Conservation (phyloP, 768 basidiomycete species). For the Pholiota microspora region DNA sequence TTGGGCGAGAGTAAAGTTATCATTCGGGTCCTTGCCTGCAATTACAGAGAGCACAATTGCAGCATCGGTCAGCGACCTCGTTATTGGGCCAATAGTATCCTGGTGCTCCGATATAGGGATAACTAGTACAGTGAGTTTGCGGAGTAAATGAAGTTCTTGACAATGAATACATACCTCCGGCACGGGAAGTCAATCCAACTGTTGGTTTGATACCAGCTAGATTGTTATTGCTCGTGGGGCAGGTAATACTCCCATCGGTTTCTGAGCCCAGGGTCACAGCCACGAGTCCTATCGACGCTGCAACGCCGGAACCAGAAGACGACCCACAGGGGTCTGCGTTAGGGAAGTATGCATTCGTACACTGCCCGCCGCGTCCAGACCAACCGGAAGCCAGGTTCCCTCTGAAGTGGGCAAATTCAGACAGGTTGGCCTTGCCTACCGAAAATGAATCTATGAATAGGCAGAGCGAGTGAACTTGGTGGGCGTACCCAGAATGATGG, state of each 20-base stretch:
- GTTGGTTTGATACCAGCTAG: constrained; percentile 61
- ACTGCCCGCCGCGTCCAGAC: constrained; percentile 56
- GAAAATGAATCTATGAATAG: neutral
- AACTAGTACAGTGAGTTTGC: constrained; percentile 28
- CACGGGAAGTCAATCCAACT: constrained; percentile 56
- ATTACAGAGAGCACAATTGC: constrained; percentile 56
- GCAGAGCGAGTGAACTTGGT: no score
- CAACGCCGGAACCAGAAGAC: constrained; percentile 58
- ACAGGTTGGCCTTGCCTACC: constrained; percentile 54
- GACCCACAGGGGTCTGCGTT: constrained; percentile 56
- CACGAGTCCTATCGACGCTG: constrained; percentile 49
- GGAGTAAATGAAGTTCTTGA: neutral
- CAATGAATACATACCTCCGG: constrained; percentile 41
- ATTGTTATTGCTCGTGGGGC: constrained; percentile 51
- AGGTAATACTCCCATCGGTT: constrained; percentile 55
- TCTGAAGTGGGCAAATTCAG: constrained; percentile 52
- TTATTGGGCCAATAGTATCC: constrained; percentile 59
- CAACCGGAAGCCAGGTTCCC: constrained; percentile 51
- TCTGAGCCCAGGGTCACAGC: constrained; percentile 48
- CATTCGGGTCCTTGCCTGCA: constrained; percentile 52
- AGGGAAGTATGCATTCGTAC: constrained; percentile 48
- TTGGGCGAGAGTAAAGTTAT: constrained; percentile 53
- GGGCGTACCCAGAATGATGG: constrained; percentile 40
- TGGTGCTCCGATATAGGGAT: constrained; percentile 56
- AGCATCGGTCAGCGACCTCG: constrained; percentile 51